Evolutionary conservation across 2,329 filamentous ascomycete genomes (phyloP), one percentile per base, ranked within the genome.

Genomic region (Sclerotinia glacialis): DNA sequence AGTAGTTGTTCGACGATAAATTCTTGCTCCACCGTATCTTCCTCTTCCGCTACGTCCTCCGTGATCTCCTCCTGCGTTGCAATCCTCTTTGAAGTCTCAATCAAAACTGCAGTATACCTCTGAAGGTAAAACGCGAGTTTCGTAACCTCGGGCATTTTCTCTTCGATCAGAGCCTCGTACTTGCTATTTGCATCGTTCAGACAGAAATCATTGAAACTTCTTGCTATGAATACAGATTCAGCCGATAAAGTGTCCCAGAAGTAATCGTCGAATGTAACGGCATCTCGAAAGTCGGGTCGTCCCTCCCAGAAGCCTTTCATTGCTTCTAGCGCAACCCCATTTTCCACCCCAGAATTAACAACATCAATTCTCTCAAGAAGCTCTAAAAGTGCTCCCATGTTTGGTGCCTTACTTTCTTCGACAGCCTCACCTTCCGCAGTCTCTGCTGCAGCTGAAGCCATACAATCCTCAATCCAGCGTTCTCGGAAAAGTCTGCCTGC

Each of bases 291-390:
- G 76, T 95, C 91, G 3, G 92, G 90, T 23, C 95, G 88, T 5
- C 93, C 92, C 71, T 95, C 91, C 95, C 95, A 99, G 78, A 99
- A 98, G 58, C 92, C 91, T 69, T 86, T 89, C 93, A 99, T 97
- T 0, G 95, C 95, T 75, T 97, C 91, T 11, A 96, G 84, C 1
- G 92, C 94, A 67, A 98, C 91, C 7, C 95, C 96, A 65, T 90
- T 91, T 76, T 97, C 93, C 26, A 90, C 87, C 1, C 93, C 93
- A 5, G 93, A 94, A 76, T 95, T 95, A 70, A 96, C 86, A 2
- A 98, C 88, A 73, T 99, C 93, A 68, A 99, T 95, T 71, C 95
- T 88, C 79, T 99, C 95, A 5, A 99, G 83, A 0, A 99, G 84
- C 77, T 99, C 95, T 3, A 95, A 84, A 7, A 99, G 82, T 0